Evolutionary conservation across 805 yeast species (phyloP).

Genomic region (Ogataea degrootiae): DNA sequence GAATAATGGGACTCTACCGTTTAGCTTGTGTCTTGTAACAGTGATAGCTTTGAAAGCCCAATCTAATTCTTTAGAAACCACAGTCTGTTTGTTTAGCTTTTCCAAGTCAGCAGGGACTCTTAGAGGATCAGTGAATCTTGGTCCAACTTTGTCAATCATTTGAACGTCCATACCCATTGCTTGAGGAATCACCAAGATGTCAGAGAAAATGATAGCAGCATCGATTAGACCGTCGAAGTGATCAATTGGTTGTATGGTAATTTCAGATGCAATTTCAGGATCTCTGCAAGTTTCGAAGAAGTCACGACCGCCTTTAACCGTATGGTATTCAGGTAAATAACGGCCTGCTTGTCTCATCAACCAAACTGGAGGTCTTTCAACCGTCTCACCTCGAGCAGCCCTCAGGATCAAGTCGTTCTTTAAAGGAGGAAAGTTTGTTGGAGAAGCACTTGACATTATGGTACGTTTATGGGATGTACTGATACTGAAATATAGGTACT

Average conservation of each 20-base stretch:
- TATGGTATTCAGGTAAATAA: slow-evolving; percentile 86
- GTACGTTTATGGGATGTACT: not conserved
- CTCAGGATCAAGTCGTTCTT: slow-evolving; percentile 87
- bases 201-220: slow-evolving; percentile 96
- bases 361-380: slow-evolving; percentile 98
- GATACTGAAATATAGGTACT: too few species aligned
- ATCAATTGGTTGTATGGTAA: slow-evolving; percentile 92
- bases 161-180: slow-evolving; percentile 96
- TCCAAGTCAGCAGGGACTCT: slow-evolving; percentile 66
- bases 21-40: slow-evolving; percentile 75
- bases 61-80: slow-evolving; percentile 70
- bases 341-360: slow-evolving; percentile 98
- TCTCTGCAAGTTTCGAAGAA: slow-evolving; percentile 95
- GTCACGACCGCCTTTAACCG: slow-evolving; percentile 78
- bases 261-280: slow-evolving; percentile 88
- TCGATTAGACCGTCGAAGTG: slow-evolving; percentile 87
- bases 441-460: not conserved
- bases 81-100: slow-evolving; percentile 52
- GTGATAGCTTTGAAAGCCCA: slow-evolving; percentile 97
- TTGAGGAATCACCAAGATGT: slow-evolving; percentile 93
- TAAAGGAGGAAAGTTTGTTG: slow-evolving; percentile 57
- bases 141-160: slow-evolving; percentile 94
- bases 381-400: slow-evolving; percentile 86
- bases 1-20: slow-evolving; percentile 88
- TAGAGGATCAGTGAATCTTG: slow-evolving; percentile 85